A percentile compares a stretch with the other conserved stretches of the same genome.
phyloP scores from a whole-genome alignment of 768 basidiomycete species.

The Boletales sp. region DNA sequence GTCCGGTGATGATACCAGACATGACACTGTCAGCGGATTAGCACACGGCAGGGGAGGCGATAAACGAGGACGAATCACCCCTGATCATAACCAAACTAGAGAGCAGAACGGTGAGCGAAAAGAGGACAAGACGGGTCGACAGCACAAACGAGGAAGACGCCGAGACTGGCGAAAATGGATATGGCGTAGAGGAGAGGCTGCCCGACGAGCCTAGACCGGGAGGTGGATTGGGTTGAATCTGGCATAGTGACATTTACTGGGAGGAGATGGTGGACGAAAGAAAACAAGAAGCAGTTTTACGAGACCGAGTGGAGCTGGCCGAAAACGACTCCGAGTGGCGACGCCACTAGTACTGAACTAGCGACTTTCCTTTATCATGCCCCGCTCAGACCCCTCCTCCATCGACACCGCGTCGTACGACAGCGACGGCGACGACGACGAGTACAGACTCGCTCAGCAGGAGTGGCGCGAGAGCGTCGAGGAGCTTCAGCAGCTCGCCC shows the following conservation, averaged over 20 bases:
- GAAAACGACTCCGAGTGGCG: slow-evolving; percentile 3
- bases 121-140: neutral
- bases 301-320: slow-evolving; percentile 14
- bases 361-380: slow-evolving; percentile 48
- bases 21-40: slow-evolving; percentile 55
- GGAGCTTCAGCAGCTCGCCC: slow-evolving; percentile 78
- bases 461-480: slow-evolving; percentile 92
- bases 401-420: slow-evolving; percentile 59
- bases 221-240: slow-evolving; percentile 22
- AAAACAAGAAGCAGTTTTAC: slow-evolving; percentile 10
- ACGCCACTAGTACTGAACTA: slow-evolving; percentile 15
- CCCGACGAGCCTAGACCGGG: slow-evolving; percentile 62
- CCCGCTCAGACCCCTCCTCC: slow-evolving; percentile 50
- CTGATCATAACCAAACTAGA: slow-evolving; percentile 83
- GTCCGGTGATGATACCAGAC: slow-evolving; percentile 89
- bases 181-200: slow-evolving; percentile 75
- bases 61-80: slow-evolving; percentile 44
- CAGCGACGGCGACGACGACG: slow-evolving; percentile 61
- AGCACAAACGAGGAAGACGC: slow-evolving; percentile 73
- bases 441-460: slow-evolving; percentile 72
- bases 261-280: slow-evolving; percentile 13
- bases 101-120: neutral
- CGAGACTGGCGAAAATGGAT: slow-evolving; percentile 77
- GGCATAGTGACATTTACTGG: slow-evolving; percentile 55
- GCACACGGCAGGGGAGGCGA: neutral